Evolutionary conservation across 2,329 filamentous ascomycete species (phyloP).

Genomic region (Trichoderma oligosporum): DNA sequence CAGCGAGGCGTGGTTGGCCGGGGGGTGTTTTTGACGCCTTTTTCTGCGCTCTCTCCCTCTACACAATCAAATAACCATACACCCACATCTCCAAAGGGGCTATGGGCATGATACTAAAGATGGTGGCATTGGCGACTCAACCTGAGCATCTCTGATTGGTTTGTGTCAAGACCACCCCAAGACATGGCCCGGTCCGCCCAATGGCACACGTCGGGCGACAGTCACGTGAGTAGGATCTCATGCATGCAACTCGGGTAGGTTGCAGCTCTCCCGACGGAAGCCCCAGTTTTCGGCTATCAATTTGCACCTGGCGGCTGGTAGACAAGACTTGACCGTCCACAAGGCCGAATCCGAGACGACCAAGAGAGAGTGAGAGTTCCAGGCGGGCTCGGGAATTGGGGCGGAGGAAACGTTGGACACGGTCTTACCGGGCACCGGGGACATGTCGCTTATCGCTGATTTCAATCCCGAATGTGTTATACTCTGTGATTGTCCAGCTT

Average conservation of each 20-base stretch:
- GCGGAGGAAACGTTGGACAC: neutral
- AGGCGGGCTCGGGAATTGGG: neutral
- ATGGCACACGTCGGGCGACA: conserved; percentile 34
- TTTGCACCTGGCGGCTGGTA: conserved; percentile 9
- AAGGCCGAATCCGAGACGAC: conserved; percentile 6
- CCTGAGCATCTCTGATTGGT: conserved; percentile 24
- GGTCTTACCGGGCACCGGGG: conserved; percentile 9
- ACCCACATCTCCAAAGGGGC: neutral
- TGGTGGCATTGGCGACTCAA: conserved; percentile 3
- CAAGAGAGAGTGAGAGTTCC: neutral
- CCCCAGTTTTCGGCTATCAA: conserved; percentile 28
- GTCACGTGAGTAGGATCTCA: conserved; percentile 36
- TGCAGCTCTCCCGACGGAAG: conserved; percentile 33
- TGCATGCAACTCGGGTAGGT: conserved; percentile 33
- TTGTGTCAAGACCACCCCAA: conserved; percentile 21
- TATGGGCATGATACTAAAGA: neutral
- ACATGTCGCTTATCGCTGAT: neutral
- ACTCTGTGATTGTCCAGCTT: neutral
- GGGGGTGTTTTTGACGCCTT: neutral
- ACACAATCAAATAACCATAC: conserved; percentile 1
- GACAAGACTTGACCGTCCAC: conserved; percentile 8
- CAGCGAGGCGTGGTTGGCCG: conserved; percentile 12
- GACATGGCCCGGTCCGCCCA: conserved; percentile 38
- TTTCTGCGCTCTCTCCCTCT: neutral
- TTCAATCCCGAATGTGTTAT: neutral